Evolutionary conservation across 129 eudicot genomes (phyloP).

Genomic region (Chrysanthemum seticuspe): DNA sequence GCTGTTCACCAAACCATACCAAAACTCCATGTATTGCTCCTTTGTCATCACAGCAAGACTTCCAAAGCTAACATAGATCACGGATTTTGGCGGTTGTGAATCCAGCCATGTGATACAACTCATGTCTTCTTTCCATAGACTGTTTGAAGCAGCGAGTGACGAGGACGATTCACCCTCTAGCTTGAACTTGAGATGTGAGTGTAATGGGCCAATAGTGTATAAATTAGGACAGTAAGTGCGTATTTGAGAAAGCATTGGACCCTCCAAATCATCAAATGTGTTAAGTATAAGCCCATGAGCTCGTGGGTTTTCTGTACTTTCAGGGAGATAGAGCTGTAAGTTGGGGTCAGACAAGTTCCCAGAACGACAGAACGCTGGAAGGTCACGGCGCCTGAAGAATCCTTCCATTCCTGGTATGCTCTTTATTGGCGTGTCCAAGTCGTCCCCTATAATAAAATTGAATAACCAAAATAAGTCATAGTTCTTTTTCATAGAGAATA

Average conservation of each 20-base stretch:
- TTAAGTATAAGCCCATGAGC: slow-evolving; percentile 55
- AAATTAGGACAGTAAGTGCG: slow-evolving; percentile 44
- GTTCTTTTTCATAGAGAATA: too few species aligned
- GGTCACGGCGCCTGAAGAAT: slow-evolving; percentile 56
- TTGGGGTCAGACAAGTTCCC: slow-evolving; percentile 27
- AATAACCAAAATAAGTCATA: not conserved
- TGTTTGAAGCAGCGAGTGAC: slow-evolving; percentile 33
- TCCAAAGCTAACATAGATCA: slow-evolving; percentile 52
- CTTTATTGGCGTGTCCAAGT: slow-evolving; percentile 39
- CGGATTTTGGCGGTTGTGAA: slow-evolving; percentile 49
- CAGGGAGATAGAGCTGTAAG: slow-evolving; percentile 26
- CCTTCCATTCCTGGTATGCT: slow-evolving; percentile 52
- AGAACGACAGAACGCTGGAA: slow-evolving; percentile 48
- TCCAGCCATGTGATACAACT: slow-evolving; percentile 49
- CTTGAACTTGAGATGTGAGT: slow-evolving; percentile 41
- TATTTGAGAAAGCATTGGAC: slow-evolving; percentile 44
- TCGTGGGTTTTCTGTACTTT: slow-evolving; percentile 30
- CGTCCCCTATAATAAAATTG: slow-evolving; percentile 26
- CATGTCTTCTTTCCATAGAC: slow-evolving; percentile 33
- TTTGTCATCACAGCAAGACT: slow-evolving; percentile 36
- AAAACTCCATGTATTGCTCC: slow-evolving; percentile 47
- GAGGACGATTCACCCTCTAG: slow-evolving; percentile 19
- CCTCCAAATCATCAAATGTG: slow-evolving; percentile 65
- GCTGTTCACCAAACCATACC: slow-evolving; percentile 53
- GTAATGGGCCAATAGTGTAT: slow-evolving; percentile 64